Base-by-base conservation (phyloP, 176 grass and related monocot genomes). In the Ensete glaucum region DNA sequence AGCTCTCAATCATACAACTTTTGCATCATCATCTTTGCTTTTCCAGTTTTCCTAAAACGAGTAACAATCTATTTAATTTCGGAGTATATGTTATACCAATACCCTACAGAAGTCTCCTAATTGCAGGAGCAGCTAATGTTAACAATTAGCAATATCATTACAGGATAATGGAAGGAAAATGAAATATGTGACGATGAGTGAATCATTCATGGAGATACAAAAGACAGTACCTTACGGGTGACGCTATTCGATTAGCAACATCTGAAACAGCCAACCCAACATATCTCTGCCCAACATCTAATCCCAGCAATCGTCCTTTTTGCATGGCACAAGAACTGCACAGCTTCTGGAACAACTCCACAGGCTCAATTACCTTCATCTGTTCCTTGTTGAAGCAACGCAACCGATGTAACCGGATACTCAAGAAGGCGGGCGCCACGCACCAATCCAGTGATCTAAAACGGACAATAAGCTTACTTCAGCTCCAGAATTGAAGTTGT, bases 261-360 rank as follows among this genome's bases (percentile, higher is more conserved):
- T 93, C 90, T 52, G 93, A 97, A 77, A 92, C 71, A 6, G 87
- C 90, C 71, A 96, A 54, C 25, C 90, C 90, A 8, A 96, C 89
- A 82, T 92, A 92, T 74, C 92, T 92, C 29, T 84, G 80, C 1
- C 93, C 93, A 8, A 96, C 93, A 78, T 96, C 90, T 63, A 96
- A 85, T 77, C 93, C 90, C 13, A 96, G 85, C 62, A 96, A 81
- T 23, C 82, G 83, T 11, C 70, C 11, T 53, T 83, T 72, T 53
- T 81, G 57, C 55, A 51, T 67, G 12, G 65, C 79, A 63, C 77
- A 69, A 0, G 29, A 78, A 54, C 81, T 79, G 21, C 88, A 75
- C 50, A 90, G 81, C 84, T 96, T 89, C 67, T 76, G 83, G 53
- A 96, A 92, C 68, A 96, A 53, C 43, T 60, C 74, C 50, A 73